Conservation (phyloP, 2,329 filamentous ascomycete genomes). For the Periconia sp. region DNA sequence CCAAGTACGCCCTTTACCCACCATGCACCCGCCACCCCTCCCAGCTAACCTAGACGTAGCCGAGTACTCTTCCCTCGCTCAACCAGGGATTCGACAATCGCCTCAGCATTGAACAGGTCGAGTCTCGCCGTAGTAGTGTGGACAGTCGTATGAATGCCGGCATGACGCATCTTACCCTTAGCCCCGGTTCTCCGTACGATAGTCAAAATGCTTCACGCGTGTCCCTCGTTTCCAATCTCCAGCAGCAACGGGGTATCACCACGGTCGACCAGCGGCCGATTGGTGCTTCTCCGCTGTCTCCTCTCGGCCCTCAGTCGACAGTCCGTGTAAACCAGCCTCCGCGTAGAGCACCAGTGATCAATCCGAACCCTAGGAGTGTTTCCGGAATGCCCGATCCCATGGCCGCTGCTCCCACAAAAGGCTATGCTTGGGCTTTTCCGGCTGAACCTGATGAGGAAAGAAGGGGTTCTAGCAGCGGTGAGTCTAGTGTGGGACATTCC, state of each 20-base stretch:
- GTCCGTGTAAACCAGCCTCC: conserved; percentile 44
- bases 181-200: conserved; percentile 69
- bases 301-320: conserved; percentile 39
- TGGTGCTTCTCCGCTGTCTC: conserved; percentile 49
- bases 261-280: conserved; percentile 43
- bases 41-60: conserved; percentile 24
- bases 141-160: conserved; percentile 76
- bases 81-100: conserved; percentile 56
- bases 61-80: conserved; percentile 56
- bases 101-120: conserved; percentile 53
- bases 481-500: conserved; percentile 52
- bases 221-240: conserved; percentile 71
- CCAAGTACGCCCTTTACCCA: conserved; percentile 22
- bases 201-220: conserved; percentile 76
- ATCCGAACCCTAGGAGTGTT: conserved; percentile 64
- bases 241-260: conserved; percentile 58
- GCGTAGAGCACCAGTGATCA: conserved; percentile 73
- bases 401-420: conserved; percentile 78
- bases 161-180: conserved; percentile 69
- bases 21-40: not conserved
- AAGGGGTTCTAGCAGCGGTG: conserved; percentile 51
- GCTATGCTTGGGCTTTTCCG: conserved; percentile 82
- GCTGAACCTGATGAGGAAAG: conserved; percentile 59
- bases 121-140: conserved; percentile 74
- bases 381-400: conserved; percentile 63